Evolutionary conservation across 2,329 filamentous ascomycete genomes (phyloP).

Genomic region (Cryphonectria nitschkei): DNA sequence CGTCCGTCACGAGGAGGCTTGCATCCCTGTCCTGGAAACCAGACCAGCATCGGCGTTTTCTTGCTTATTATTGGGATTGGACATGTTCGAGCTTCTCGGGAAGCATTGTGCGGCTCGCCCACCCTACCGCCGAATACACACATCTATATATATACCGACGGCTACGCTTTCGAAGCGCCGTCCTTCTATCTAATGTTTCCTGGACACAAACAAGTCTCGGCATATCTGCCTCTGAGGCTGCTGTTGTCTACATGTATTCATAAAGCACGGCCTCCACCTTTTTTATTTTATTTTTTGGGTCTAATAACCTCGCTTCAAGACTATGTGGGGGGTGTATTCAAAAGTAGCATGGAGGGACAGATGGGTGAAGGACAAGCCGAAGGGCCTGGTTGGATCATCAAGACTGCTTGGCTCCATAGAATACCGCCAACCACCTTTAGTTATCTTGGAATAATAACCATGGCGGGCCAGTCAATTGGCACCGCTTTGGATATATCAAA

Average conservation of each 20-base stretch:
- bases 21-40: slow-evolving; percentile 6
- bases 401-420: slow-evolving; percentile 11
- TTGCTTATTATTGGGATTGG: slow-evolving; percentile 20
- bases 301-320: slow-evolving; percentile 18
- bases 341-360: slow-evolving; percentile 5
- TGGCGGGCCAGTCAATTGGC: slow-evolving; percentile 13
- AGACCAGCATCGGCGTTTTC: slow-evolving; percentile 25
- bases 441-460: slow-evolving; percentile 22
- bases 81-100: slow-evolving; percentile 13
- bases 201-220: neutral
- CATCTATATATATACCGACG: slow-evolving; percentile 19
- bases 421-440: slow-evolving; percentile 8
- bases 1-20: slow-evolving; percentile 1
- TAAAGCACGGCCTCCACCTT: neutral
- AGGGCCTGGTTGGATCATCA: neutral
- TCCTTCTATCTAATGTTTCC: slow-evolving; percentile 20
- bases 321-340: slow-evolving; percentile 14
- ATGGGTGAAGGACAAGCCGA: neutral
- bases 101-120: slow-evolving; percentile 17
- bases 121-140: neutral
- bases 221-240: slow-evolving; percentile 11
- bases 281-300: neutral
- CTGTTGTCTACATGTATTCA: slow-evolving; percentile 22
- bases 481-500: slow-evolving; percentile 4
- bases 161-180: slow-evolving; percentile 5